phyloP scores from a whole-genome alignment of 345 rosid species.

The Euphorbia tirucalli region DNA sequence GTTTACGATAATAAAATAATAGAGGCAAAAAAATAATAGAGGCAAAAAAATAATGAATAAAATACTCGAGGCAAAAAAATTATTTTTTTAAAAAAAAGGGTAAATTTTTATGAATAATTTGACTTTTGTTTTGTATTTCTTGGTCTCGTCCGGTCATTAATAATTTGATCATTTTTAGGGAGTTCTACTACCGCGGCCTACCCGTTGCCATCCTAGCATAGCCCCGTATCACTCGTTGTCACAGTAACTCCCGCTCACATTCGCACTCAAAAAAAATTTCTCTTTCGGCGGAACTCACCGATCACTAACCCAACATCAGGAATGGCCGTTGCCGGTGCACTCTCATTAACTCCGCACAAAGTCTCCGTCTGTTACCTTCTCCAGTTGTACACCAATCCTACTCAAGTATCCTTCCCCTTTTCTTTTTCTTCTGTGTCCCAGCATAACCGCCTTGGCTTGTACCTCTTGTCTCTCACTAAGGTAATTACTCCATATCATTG shows the following conservation, averaged over 20 bases:
- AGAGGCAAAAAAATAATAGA: too few relatives aligned
- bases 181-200: too few relatives aligned
- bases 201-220: too few relatives aligned
- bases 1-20: too few relatives aligned
- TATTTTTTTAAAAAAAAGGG: too few relatives aligned
- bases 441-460: slow-evolving; percentile 85
- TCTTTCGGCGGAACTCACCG: not conserved
- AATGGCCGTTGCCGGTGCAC: slow-evolving; percentile 37
- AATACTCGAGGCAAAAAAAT: too few relatives aligned
- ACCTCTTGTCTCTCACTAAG: slow-evolving; percentile 78
- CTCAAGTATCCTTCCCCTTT: slow-evolving; percentile 57
- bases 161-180: too few relatives aligned
- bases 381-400: slow-evolving; percentile 73
- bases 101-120: too few relatives aligned
- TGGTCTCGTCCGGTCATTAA: too few relatives aligned
- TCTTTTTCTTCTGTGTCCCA: slow-evolving; percentile 83
- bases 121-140: too few relatives aligned
- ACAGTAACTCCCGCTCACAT: not conserved
- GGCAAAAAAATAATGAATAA: too few relatives aligned
- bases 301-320: not conserved
- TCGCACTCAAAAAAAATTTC: not conserved
- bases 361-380: slow-evolving; percentile 76
- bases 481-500: slow-evolving; percentile 17
- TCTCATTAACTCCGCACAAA: slow-evolving; percentile 82
- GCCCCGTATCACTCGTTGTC: not conserved